Conservation (phyloP, 345 rosid species). For the Camelina hispida region DNA sequence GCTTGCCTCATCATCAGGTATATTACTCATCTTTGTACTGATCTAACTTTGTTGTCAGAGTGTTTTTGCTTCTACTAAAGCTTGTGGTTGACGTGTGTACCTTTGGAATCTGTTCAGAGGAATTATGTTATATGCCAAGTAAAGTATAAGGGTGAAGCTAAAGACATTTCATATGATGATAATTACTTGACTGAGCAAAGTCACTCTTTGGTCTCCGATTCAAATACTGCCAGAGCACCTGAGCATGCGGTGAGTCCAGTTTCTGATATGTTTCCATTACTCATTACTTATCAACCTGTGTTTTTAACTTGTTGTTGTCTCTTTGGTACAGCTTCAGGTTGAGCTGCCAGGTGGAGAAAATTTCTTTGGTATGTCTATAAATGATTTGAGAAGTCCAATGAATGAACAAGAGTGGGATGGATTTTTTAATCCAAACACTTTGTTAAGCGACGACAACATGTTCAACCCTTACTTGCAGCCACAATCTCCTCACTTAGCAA, state of each 20-base stretch:
- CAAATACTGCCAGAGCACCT: background rate
- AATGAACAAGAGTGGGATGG: background rate
- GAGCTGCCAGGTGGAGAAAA: background rate
- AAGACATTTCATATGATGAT: slow-evolving; percentile 4
- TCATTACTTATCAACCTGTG: background rate
- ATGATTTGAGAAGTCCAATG: background rate
- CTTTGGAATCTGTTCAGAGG: slow-evolving; percentile 22
- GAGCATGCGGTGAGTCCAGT: background rate
- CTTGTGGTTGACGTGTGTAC: slow-evolving; percentile 1
- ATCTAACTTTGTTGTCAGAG: too few relatives aligned
- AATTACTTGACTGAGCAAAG: slow-evolving; percentile 5
- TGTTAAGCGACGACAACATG: background rate
- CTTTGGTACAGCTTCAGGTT: background rate
- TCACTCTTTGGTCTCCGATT: slow-evolving; percentile 13
- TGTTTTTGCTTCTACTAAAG: background rate
- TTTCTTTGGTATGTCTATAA: background rate
- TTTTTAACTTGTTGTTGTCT: background rate
- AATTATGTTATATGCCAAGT: slow-evolving; percentile 38
- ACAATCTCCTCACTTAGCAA: background rate
- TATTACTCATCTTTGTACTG: too few relatives aligned
- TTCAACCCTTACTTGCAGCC: background rate
- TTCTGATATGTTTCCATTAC: background rate
- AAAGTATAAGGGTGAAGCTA: slow-evolving; percentile 30
- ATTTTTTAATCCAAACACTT: background rate
- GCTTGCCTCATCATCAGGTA: slow-evolving; percentile 10